These are phyloP conservation scores for Larix sibirica DNA, from an alignment of 83 land plant species.

Conservation along the genomic window DNA sequence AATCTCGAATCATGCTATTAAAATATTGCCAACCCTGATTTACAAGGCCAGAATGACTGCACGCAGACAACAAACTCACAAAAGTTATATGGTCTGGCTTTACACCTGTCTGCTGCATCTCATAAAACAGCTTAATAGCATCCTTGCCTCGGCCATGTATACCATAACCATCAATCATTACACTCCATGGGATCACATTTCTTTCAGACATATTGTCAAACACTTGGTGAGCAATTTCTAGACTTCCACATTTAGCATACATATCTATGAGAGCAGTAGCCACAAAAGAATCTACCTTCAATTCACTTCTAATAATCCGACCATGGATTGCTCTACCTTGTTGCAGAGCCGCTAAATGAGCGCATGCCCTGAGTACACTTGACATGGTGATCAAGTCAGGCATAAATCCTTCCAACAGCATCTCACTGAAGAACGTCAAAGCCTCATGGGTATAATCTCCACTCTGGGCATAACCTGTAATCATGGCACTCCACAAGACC, in stretches of 20 bases:
- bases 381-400: conserved; percentile 17
- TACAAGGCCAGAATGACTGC: conserved; percentile 20
- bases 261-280: conserved; percentile 20
- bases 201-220: conserved; percentile 9
- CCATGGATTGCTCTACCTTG: conserved; percentile 19
- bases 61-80: conserved; percentile 13
- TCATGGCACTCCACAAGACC: conserved; percentile 71
- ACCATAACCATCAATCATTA: conserved; percentile 16
- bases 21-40: conserved; percentile 10
- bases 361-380: conserved; percentile 19
- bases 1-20: conserved; percentile 12
- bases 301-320: conserved; percentile 1
- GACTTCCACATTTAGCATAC: conserved; percentile 23
- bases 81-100: conserved; percentile 19
- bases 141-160: conserved; percentile 12
- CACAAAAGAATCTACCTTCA: conserved; percentile 17
- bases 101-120: conserved; percentile 1
- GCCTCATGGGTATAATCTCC: not conserved
- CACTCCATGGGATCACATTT: conserved; percentile 17
- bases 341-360: conserved; percentile 20
- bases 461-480: conserved; percentile 31
- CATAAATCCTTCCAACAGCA: not conserved
- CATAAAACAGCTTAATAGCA: conserved; percentile 7
- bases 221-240: conserved; percentile 3
- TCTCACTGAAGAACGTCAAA: not conserved